Evolutionary conservation across 1,284 basidiomycete genomes (phyloP), one percentile per base, ranked within the genome.

Genomic region (Trametes sp.): DNA sequence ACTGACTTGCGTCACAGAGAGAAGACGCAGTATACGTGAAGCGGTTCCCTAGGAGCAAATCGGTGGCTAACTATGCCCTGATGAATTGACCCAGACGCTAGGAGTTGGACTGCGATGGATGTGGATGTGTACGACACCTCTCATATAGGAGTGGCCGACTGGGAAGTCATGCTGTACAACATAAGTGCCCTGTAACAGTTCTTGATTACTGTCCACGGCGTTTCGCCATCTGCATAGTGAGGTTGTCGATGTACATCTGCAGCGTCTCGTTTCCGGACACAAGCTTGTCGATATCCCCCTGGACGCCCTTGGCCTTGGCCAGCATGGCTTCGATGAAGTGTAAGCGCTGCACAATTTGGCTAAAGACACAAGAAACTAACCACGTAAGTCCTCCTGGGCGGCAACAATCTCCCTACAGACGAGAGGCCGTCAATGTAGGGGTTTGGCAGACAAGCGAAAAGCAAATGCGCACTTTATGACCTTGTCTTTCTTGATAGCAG

Each of bases 221-320:
- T 73, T 87, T 91, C 29, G 90, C 89, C 86, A 93, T 92, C 75
- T 94, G 88, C 72, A 90, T 82, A 0, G 93, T 94, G 65, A 95
- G 73, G 70, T 95, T 95, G 74, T 95, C 92, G 70, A 94, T 94
- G 72, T 95, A 95, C 86, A 89, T 90, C 74, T 95, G 93, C 59
- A 95, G 77, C 5, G 88, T 94, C 65, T 89, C 87, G 69, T 95
- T 95, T 59, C 89, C 90, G 0, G 90, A 89, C 2, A 82, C 78
- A 23, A 94, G 80, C 74, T 92, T 93, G 63, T 92, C 88, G 19
- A 92, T 83, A 68, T 95, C 93, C 59, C 80, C 81, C 74, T 94
- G 89, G 5, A 91, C 87, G 23, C 79, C 76, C 65, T 89, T 84
- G 1, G 90, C 87, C 61, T 89, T 85, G n/a, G 80, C 79, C 31